Evolutionary conservation across 495 filamentous ascomycete species (phyloP).

Genomic region (Podospora appendiculata): DNA sequence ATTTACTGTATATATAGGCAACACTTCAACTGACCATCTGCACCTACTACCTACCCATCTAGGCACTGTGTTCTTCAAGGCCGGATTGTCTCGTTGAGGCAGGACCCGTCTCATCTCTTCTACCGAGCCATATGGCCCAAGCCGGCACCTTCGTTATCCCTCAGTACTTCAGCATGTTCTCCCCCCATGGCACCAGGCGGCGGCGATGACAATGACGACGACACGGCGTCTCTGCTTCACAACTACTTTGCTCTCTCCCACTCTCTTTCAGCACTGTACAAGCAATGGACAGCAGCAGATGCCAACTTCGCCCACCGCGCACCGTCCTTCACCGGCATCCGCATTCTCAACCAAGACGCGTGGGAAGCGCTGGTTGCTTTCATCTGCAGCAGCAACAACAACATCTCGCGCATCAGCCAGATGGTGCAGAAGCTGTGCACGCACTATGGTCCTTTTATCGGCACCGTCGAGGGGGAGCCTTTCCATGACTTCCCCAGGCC

Average conservation of each 20-base stretch:
- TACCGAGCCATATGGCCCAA: constrained; percentile 64
- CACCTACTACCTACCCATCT: background rate
- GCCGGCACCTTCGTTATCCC: constrained; percentile 6
- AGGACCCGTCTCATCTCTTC: constrained; percentile 71
- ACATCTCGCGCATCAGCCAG: constrained; percentile 87
- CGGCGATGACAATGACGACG: constrained; percentile 31
- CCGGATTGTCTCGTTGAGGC: constrained; percentile 73
- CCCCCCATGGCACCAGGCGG: background rate
- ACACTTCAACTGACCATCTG: background rate
- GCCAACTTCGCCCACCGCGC: constrained; percentile 86
- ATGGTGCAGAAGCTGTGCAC: constrained; percentile 93
- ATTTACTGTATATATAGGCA: background rate
- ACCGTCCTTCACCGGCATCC: constrained; percentile 79
- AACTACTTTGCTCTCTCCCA: constrained; percentile 78
- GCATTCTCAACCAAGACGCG: constrained; percentile 90
- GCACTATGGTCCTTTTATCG: constrained; percentile 74
- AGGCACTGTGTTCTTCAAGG: constrained; percentile 80
- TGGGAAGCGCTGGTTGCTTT: constrained; percentile 95
- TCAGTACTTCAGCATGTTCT: background rate
- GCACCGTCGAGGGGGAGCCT: constrained; percentile 54
- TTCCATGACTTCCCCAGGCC: constrained; percentile 88
- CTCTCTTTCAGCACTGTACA: constrained; percentile 67
- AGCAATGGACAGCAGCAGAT: constrained; percentile 79
- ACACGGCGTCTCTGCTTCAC: constrained; percentile 58
- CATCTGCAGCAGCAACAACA: constrained; percentile 98